Evolutionary conservation across 208 protist species (phyloP).

Genomic region (Leishmania martiniquensis): DNA sequence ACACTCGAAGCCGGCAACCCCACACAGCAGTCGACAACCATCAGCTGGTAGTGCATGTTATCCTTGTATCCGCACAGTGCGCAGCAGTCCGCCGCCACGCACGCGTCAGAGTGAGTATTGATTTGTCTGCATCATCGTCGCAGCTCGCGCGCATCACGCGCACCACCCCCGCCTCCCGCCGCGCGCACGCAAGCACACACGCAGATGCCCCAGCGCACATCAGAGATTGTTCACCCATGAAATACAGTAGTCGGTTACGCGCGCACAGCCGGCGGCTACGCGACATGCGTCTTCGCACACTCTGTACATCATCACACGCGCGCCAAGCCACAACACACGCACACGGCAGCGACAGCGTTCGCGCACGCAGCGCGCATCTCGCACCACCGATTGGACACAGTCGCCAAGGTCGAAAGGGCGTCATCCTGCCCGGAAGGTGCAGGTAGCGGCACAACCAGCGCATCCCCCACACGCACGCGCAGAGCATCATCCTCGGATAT

Average conservation of each 20-base stretch:
- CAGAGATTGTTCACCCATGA: conserved; percentile 1
- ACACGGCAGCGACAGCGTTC: neutral
- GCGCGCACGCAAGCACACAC: neutral
- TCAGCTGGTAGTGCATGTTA: conserved; percentile 58
- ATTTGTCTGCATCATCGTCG: conserved; percentile 43
- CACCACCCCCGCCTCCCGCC: too few species aligned
- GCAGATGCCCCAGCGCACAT: neutral
- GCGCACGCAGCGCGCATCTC: conserved; percentile 13
- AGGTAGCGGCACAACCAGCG: conserved; percentile 3
- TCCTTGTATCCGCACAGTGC: conserved; percentile 40
- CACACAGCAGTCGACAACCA: neutral
- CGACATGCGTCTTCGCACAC: neutral
- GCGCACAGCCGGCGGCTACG: neutral
- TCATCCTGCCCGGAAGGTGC: conserved; percentile 21
- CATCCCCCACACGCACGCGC: conserved; percentile 3
- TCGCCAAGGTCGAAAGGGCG: conserved; percentile 7
- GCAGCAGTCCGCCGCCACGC: conserved; percentile 16
- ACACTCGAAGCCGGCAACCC: neutral
- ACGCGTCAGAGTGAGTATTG: conserved; percentile 49
- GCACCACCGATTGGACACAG: conserved; percentile 34
- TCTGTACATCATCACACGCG: neutral
- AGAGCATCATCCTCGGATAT: conserved; percentile 26
- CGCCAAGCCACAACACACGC: neutral
- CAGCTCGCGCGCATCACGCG: neutral
- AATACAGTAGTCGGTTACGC: neutral